phyloP scores from a whole-genome alignment of 495 filamentous ascomycete species.

The Podospora appendiculata region DNA sequence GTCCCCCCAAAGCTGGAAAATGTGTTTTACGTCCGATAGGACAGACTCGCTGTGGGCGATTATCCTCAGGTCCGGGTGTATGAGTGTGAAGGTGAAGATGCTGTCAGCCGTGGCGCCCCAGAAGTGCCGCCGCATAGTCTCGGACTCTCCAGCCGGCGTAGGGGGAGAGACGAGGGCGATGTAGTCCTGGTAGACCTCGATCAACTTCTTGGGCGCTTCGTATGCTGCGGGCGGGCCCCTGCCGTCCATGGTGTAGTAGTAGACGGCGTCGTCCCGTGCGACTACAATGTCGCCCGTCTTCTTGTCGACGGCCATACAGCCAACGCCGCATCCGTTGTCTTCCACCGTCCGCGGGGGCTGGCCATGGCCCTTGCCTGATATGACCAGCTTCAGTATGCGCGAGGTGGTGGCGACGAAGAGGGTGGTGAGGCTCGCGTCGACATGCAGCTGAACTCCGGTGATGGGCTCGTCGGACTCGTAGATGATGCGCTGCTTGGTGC shows the following conservation, averaged over 20 bases:
- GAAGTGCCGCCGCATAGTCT: constrained; percentile 49
- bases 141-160: constrained; percentile 40
- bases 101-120: constrained; percentile 60
- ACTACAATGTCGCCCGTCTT: constrained; percentile 79
- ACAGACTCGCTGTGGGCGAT: constrained; percentile 84
- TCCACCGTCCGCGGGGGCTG: constrained; percentile 84
- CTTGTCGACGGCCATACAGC: constrained; percentile 84
- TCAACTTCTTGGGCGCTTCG: constrained; percentile 79
- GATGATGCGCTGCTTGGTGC: constrained; percentile 91
- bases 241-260: constrained; percentile 82
- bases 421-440: constrained; percentile 56
- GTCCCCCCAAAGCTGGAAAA: constrained; percentile 88
- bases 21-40: constrained; percentile 63
- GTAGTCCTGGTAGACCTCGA: constrained; percentile 78
- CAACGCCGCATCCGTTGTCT: constrained; percentile 78
- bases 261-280: constrained; percentile 87
- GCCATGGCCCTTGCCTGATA: constrained; percentile 79
- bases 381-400: constrained; percentile 77
- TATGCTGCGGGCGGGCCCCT: constrained; percentile 81
- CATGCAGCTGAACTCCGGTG: constrained; percentile 75
- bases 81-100: constrained; percentile 76
- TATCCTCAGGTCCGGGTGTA: constrained; percentile 86
- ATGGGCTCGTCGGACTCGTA: constrained; percentile 96
- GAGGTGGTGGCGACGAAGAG: constrained; percentile 89
- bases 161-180: constrained; percentile 80